Base-by-base conservation (phyloP, 2,329 filamentous ascomycete genomes). In the Boeremia exigua region DNA sequence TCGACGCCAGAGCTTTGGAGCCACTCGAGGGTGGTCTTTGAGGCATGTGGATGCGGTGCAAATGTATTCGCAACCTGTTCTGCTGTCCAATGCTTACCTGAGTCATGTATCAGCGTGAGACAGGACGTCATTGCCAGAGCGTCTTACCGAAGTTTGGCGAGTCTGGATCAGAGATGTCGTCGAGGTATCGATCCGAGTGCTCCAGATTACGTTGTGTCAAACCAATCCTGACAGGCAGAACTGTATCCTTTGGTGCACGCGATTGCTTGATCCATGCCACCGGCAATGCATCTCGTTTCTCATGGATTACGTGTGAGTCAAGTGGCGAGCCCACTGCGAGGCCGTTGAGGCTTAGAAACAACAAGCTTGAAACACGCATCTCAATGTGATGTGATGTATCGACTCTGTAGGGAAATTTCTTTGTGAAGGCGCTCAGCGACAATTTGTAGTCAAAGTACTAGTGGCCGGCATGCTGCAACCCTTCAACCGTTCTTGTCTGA, bases 151-250 rank as follows among this genome's bases (percentile, higher is more conserved):
- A 64, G 12, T 62, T 64, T 4, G 52, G 52, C 10, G 61, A 64
- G 19, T 62, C 59, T 32, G 59, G 61, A 40, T 64, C 54, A 6
- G 59, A 60, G 33, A 64, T 60, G 17, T 64, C 61, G 1, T 54
- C 47, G 5, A 64, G 53, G n/a, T 55, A 59, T 4, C 44, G 54
- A 17, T 62, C 57, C n/a, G 47, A 51, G 10, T 60, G 49, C 19
- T 64, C 57, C 30, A 64, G 34, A n/a, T 64, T 64, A 11, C 53
- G 54, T 34, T 60, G 54, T 7, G 51, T 56, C 25, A 64, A 25
- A 4, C 49, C 59, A 17, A 64, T 58, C 10, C 59, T 43, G 14
- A 64, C 55, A 25, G 61, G 57, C 33, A 64, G 25, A 6, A 54
- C 32, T 17, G 50, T 54, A 8, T 60, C 54, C 15, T 37, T 54